Conservation (phyloP, 2,329 filamentous ascomycete genomes). For the Exserohilum turcica region DNA sequence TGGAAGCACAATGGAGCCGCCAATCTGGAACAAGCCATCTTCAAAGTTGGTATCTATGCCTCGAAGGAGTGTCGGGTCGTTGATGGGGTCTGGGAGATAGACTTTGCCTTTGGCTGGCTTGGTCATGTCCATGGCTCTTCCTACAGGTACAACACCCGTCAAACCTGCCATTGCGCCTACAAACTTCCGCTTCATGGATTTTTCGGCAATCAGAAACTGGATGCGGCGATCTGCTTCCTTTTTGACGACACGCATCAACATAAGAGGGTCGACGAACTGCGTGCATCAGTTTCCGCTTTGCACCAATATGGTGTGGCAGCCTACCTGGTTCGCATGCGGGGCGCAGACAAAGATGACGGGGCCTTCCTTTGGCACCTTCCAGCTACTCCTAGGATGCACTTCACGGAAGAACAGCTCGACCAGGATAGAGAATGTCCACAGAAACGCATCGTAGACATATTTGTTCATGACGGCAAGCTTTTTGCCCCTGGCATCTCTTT, state of each 20-base stretch:
- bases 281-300: constrained; percentile 12
- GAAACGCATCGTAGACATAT: constrained; percentile 77
- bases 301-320: background rate
- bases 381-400: constrained; percentile 90
- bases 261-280: constrained; percentile 92
- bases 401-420: constrained; percentile 98
- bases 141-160: constrained; percentile 90
- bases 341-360: constrained; percentile 95
- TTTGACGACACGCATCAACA: constrained; percentile 88
- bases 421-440: constrained; percentile 79
- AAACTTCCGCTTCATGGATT: constrained; percentile 87
- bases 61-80: constrained; percentile 80
- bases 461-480: constrained; percentile 64
- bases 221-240: constrained; percentile 86
- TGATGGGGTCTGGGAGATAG: constrained; percentile 85
- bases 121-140: constrained; percentile 85
- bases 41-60: constrained; percentile 85
- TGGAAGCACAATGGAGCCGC: constrained; percentile 85
- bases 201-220: constrained; percentile 91
- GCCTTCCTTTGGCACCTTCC: constrained; percentile 87
- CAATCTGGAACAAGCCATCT: constrained; percentile 54
- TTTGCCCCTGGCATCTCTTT: constrained; percentile 34
- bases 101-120: constrained; percentile 79
- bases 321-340: constrained; percentile 79
- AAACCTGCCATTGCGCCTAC: constrained; percentile 85